Base-by-base conservation (phyloP, 2,329 filamentous ascomycete genomes). In the Lachnellula willkommii region DNA sequence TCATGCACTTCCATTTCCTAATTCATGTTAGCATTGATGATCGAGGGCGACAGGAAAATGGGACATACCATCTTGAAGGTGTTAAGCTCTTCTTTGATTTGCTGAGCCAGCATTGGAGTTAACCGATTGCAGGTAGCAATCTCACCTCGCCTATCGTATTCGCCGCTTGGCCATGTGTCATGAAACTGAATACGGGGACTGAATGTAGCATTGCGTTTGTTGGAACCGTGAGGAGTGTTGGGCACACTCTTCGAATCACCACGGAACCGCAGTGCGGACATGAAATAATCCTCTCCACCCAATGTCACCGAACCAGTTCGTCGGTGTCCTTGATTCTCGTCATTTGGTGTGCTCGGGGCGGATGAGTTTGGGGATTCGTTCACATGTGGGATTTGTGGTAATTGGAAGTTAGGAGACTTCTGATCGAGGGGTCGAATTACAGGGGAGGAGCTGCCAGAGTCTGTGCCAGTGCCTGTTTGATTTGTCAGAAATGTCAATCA, bases 1-100 rank as follows among this genome's bases (percentile, higher is more conserved):
- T 97, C 94, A 73, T 99, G 94, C 68, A 99, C 94, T 79, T 97
- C 94, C 94, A 99, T 99, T 78, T 99, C 94, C 94, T 97, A 60
- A 40, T 20, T 12, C n/a, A 28, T 8, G 65, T 82, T 72, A 82
- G 77, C 63, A 60, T 49, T 47, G 35, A 37, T 58, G 32, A 63
- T 54, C 52, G 53, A 37, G 49, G 28, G n/a, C 14, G 1, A 47
- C 3, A 43, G 1, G 46, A 4, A 17, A 26, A 61, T 65, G 47
- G 47, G 20, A 74, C 85, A 60, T 77, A 94, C 90, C 94, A 99
- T 99, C 74, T 99, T 99, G 80, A 99, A 99, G 66, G 87, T 95
- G 76, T 99, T 99, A 66, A 99, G 83, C 76, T 99, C 94, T 76
- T 99, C 94, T 76, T 97, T 97, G 76, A 99, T 99, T 73, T 99